Evolutionary conservation across 768 basidiomycete species (phyloP).

Genomic region (Tulasnella sp.): DNA sequence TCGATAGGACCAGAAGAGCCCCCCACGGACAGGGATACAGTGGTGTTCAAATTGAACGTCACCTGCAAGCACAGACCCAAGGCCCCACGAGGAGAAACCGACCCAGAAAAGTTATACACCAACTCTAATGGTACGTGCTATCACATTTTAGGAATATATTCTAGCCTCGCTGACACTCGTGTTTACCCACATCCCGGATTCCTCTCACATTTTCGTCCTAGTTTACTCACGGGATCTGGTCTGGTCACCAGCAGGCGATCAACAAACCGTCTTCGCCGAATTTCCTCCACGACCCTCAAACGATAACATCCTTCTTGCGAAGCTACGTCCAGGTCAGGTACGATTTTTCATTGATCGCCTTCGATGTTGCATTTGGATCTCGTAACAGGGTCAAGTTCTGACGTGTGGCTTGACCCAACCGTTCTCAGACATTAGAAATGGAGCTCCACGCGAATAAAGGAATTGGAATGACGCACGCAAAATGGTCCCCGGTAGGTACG

Average conservation of each 20-base stretch:
- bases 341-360: not conserved
- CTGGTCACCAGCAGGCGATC: constrained; percentile 83
- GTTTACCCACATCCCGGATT: not conserved
- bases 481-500: constrained; percentile 90
- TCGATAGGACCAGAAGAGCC: constrained; percentile 41
- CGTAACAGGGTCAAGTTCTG: not conserved
- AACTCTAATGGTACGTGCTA: constrained; percentile 52
- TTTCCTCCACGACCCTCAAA: constrained; percentile 63
- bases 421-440: constrained; percentile 55
- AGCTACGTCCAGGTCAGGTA: constrained; percentile 84
- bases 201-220: not conserved
- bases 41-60: constrained; percentile 76
- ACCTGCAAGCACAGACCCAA: constrained; percentile 59
- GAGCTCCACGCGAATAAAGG: constrained; percentile 90
- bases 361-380: not conserved
- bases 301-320: constrained; percentile 80
- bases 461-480: constrained; percentile 91
- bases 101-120: constrained; percentile 62
- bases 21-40: constrained; percentile 83
- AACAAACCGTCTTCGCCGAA: constrained; percentile 55
- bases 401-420: not conserved
- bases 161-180: not conserved
- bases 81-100: constrained; percentile 48
- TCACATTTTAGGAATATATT: constrained; percentile 29
- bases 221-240: constrained; percentile 43